Conservation (phyloP, 2,329 filamentous ascomycete species). For the Aspergillus costaricaensis region DNA sequence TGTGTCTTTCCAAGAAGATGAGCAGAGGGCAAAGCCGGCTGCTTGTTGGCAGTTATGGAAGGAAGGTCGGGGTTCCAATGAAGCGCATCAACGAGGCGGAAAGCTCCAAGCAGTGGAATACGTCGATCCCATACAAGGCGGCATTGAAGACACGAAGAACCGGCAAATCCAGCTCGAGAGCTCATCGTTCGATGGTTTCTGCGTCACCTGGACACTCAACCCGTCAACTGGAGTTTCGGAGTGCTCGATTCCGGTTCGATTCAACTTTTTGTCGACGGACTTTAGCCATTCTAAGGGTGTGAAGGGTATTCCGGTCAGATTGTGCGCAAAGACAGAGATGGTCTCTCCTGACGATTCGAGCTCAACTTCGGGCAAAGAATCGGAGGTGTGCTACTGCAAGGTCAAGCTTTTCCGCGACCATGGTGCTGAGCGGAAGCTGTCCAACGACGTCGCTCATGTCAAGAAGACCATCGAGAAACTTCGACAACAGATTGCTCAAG, state of each 20-base stretch:
- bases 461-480: slow-evolving; percentile 97
- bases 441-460: slow-evolving; percentile 91
- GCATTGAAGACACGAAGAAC: slow-evolving; percentile 58
- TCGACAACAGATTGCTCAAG: slow-evolving; percentile 86
- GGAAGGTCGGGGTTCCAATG: slow-evolving; percentile 90
- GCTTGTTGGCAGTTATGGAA: slow-evolving; percentile 94
- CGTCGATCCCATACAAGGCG: slow-evolving; percentile 66
- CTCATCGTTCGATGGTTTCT: slow-evolving; percentile 91
- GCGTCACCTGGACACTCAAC: slow-evolving; percentile 81
- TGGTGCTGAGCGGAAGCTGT: slow-evolving; percentile 89
- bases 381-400: slow-evolving; percentile 91
- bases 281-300: slow-evolving; percentile 99
- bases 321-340: slow-evolving; percentile 86
- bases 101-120: slow-evolving; percentile 94
- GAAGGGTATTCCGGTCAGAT: slow-evolving; percentile 90
- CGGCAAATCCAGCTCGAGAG: slow-evolving; percentile 69
- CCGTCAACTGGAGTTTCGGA: slow-evolving; percentile 65
- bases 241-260: slow-evolving; percentile 85
- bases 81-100: slow-evolving; percentile 89
- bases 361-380: slow-evolving; percentile 29
- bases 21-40: slow-evolving; percentile 80
- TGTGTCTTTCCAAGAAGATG: slow-evolving; percentile 96
- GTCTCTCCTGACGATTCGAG: slow-evolving; percentile 57
- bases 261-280: slow-evolving; percentile 98
- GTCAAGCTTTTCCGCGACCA: slow-evolving; percentile 97